These are phyloP conservation scores for Pseudopithomyces maydicus DNA, from an alignment of 2,329 filamentous ascomycete species.

Conservation along the genomic window DNA sequence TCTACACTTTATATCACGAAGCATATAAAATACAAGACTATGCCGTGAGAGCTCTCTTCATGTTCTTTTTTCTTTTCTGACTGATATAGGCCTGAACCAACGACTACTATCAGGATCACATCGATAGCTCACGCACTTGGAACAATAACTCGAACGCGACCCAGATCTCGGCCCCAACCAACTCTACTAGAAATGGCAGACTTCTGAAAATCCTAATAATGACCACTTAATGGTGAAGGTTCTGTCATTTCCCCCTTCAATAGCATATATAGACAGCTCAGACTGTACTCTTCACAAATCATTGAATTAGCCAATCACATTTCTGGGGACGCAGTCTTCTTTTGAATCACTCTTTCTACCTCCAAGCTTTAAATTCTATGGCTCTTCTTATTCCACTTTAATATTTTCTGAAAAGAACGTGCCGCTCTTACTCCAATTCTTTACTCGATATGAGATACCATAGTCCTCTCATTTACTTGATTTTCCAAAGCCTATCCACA, in stretches of 20 bases:
- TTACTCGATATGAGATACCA: not conserved
- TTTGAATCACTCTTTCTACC: not conserved
- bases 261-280: not conserved
- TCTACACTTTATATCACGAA: conserved; percentile 32
- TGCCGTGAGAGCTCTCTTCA: conserved; percentile 12
- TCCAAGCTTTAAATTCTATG: not conserved
- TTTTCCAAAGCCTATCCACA: not conserved
- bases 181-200: conserved; percentile 9
- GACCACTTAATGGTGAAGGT: not conserved
- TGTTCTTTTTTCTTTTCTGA: conserved; percentile 4
- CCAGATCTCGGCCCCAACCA: conserved; percentile 5
- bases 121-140: conserved; percentile 10
- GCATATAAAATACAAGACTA: conserved; percentile 23
- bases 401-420: not conserved
- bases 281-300: not conserved
- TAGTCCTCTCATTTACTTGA: not conserved
- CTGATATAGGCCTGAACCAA: conserved; percentile 17
- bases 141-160: conserved; percentile 17
- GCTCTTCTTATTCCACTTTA: not conserved
- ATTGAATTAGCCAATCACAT: not conserved
- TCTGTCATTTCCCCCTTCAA: not conserved
- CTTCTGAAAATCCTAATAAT: not conserved
- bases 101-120: conserved; percentile 23
- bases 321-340: not conserved
- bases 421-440: too few relatives aligned